Base-by-base conservation (phyloP, 1,139 yeast species). In the Nakaseomyces sp. region DNA sequence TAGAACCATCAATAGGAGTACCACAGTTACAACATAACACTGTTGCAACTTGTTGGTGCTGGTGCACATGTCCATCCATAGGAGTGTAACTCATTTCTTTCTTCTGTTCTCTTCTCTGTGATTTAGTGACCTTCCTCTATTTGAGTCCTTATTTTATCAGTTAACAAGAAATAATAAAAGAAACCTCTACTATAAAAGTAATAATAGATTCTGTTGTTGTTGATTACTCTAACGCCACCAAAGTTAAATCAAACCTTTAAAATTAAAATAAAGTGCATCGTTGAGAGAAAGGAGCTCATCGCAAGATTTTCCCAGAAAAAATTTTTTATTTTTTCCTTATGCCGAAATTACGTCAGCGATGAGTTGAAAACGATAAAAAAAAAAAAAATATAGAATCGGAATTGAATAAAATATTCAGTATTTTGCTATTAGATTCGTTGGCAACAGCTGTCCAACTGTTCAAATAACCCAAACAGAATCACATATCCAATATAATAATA, bases 11-110 rank as follows among this genome's bases (percentile, higher is more conserved):
- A 78, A 93, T 86, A 41, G 98, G 96, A 46, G 85, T 86, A 67
- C 98, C 97, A 81, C 99, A 91, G 81, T 86, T 87, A 68, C 95
- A 88, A 72, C 99, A 91, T 49, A 91, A 76, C 49, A 93, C 94
- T 1, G 97, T 91, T 20, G 96, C 95, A 19, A 71, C 76, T n/a
- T 61, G 58, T 37, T 60, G 64, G 16, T 50, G 50, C 31, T 48
- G 51, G 18, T 48, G 48, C 26, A 45, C 51, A 17, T 47, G 54
- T 13, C 28, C 38, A 49, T 60, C 60, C 53, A 58, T 53, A 22
- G 60, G 59, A 16, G 57, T 52, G 38, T 56, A 55, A 44, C 52
- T 57, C 56, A 57, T 58, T 7, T 22, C 24, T 22, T 22, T 22
- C 3, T 17, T 25, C 25, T 10, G 13, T 32, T 32, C 5, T 32